A percentile compares a stretch with the other conserved stretches of the same genome.
phyloP scores from a whole-genome alignment of 768 basidiomycete genomes.

The Hypholoma fasciculare region DNA sequence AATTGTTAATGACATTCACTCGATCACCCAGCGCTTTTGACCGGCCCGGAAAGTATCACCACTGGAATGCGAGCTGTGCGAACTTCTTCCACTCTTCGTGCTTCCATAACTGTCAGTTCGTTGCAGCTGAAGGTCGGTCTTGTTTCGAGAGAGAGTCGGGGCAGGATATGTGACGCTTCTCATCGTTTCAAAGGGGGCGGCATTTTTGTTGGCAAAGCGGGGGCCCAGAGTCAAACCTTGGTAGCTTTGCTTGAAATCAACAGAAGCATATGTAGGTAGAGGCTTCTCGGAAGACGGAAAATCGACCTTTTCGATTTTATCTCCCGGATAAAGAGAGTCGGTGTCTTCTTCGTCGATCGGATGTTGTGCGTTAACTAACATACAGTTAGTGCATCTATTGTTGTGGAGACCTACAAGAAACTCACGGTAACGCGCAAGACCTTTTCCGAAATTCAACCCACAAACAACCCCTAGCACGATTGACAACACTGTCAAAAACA shows the following conservation, averaged over 20 bases:
- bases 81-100: slow-evolving; percentile 39
- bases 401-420: slow-evolving; percentile 7
- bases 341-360: slow-evolving; percentile 32
- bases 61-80: slow-evolving; percentile 29
- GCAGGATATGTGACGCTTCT: slow-evolving; percentile 30
- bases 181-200: slow-evolving; percentile 39
- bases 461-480: slow-evolving; percentile 67
- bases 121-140: slow-evolving; percentile 30
- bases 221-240: slow-evolving; percentile 37
- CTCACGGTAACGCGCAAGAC: slow-evolving; percentile 67
- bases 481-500: slow-evolving; percentile 52
- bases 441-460: slow-evolving; percentile 76
- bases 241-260: slow-evolving; percentile 35
- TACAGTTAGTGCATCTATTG: not conserved
- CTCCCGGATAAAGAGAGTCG: slow-evolving; percentile 31
- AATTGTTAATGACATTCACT: slow-evolving; percentile 32
- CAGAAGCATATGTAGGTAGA: slow-evolving; percentile 54
- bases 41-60: slow-evolving; percentile 30
- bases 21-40: slow-evolving; percentile 57
- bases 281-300: slow-evolving; percentile 56
- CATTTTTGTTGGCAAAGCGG: slow-evolving; percentile 44
- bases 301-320: slow-evolving; percentile 56
- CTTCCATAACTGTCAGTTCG: slow-evolving; percentile 36
- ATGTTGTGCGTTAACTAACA: slow-evolving; percentile 56
- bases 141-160: slow-evolving; percentile 35